phyloP scores from a whole-genome alignment of 169 alveolate genomes.

The Plasmodium sp. region DNA sequence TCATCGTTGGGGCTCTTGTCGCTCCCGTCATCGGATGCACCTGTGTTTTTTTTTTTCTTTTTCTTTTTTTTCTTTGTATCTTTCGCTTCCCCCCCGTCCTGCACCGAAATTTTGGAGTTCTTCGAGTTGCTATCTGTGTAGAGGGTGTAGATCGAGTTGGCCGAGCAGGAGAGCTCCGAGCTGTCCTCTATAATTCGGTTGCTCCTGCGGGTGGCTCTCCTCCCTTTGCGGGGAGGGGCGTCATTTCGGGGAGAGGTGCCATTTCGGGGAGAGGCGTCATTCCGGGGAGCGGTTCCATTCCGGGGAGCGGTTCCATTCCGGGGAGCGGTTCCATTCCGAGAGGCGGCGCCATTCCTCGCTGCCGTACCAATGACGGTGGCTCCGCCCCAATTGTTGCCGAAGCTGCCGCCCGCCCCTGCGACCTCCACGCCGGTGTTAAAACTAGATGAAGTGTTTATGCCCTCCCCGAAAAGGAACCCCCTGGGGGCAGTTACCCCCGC shows the following conservation, averaged over 20 bases:
- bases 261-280: background rate
- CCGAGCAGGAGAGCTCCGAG: slow-evolving; percentile 37
- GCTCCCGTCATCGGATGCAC: background rate
- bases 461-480: background rate
- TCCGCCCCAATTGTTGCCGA: background rate
- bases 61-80: background rate
- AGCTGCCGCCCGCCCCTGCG: background rate
- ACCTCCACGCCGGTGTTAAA: background rate
- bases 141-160: slow-evolving; percentile 31
- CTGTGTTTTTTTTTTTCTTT: slow-evolving; percentile 4
- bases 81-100: background rate
- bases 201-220: background rate
- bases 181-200: slow-evolving; percentile 46
- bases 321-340: background rate
- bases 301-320: background rate
- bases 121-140: slow-evolving; percentile 55
- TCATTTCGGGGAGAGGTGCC: too few species aligned
- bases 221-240: background rate
- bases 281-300: background rate
- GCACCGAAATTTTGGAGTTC: background rate
- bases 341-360: background rate
- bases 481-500: background rate
- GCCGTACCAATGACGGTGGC: background rate
- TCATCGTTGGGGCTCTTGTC: slow-evolving; percentile 3
- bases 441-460: background rate